Evolutionary conservation across 2,329 filamentous ascomycete genomes (phyloP), one percentile per base, ranked within the genome.

Genomic region (Colletotrichum ledebouriae): DNA sequence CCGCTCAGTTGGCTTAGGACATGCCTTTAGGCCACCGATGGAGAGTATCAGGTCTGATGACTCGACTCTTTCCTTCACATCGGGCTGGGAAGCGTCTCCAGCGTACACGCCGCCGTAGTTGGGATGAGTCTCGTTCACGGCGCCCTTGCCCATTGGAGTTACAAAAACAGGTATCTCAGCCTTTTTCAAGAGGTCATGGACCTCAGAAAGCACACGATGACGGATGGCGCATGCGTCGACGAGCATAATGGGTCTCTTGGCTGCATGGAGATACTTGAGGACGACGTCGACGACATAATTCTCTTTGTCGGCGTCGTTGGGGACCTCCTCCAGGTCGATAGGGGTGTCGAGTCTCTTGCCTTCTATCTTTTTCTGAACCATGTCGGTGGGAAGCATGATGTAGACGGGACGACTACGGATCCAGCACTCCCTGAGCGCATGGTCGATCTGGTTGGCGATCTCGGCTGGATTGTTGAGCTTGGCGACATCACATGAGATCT

Each of bases 91-190:
- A 41, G 91, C 93, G 67, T 86, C 86, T n/a, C 94, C 94, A 9
- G 92, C 91, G 77, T 97, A 97, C 5, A 97, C 92, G 71, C 94
- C 94, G 22, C 92, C 92, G 73, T 91, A 97, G 74, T 88, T 92
- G n/a, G 86, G 82, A 53, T 92, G 85, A 2, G 86, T 87, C 78
- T 97, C 94, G 74, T 96, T 87, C 53, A 97, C 87, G 20, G 92
- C 92, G 17, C 93, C 88, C 81, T 97, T 97, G 53, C 94, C 94
- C 92, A 97, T 97, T 2, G 94, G 93, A 0, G 93, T 92, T n/a
- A 94, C 92, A 73, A 96, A 97, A 0, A 92, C 91, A 4, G 94
- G 94, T 7, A 97, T 82, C 4, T 88, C 84, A 1, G 92, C 92
- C 78, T 90, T 92, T 69, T 90, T 84, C 59, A 97, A 82, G 15